Base-by-base conservation (phyloP, 495 filamentous ascomycete species). In the Daldinia loculata region DNA sequence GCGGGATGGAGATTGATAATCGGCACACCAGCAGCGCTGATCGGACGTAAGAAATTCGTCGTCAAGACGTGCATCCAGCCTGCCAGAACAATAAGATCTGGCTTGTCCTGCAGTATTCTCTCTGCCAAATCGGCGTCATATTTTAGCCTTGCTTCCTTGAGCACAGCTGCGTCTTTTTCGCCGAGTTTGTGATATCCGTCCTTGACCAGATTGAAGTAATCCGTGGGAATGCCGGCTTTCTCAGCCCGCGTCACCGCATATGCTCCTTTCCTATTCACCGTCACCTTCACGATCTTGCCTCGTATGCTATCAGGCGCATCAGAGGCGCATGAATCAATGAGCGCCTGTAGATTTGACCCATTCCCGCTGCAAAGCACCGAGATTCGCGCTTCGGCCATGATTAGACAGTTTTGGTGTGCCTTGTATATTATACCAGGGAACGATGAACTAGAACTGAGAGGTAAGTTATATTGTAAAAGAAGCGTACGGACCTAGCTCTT, bases 341-440 rank as follows among this genome's bases (percentile, higher is more conserved):
- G 85, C 34, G 93, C 93, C 83, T 97, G 93, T 26, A 98, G 88
- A 76, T 98, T 98, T 55, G 92, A 88, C 68, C 95, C 95, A 70
- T 85, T 89, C 92, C 94, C 63, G 90, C 94, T 67, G 61, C 75
- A 71, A 53, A 71, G 72, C 34, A 77, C 69, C 24, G 74, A 64
- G 58, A 77, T 77, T 41, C 72, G 70, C n/a, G 69, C 72, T 36
- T 73, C 72, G 27, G 34, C 61, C 61, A 92, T 77, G 15, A 32
- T 64, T 9, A 43, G 39, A 19, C 12, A 52, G 30, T n/a, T 59
- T 36, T 0, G 36, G 26, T 14, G 52, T 48, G 43, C 38, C n/a
- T 72, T 57, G 29, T 51, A 39, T 27, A 56, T 66, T 57, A 17
- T 41, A 4, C 56, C 36, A 70, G 36, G 2, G 24, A 29, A 61